Conservation (phyloP, 352 stramenopile species). For the Pythium aphanidermatum region DNA sequence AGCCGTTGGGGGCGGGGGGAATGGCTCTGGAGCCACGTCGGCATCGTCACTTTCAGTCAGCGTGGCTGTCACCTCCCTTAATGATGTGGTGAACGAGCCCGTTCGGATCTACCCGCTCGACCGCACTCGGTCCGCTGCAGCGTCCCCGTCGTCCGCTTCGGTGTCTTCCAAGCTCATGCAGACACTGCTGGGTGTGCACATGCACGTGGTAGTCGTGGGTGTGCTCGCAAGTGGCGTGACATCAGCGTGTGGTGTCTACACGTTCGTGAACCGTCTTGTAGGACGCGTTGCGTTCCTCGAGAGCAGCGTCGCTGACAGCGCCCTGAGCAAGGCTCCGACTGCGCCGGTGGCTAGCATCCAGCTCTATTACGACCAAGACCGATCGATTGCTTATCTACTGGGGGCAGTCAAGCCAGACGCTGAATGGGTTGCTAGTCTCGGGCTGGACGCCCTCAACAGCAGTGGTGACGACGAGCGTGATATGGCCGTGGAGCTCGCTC, state of each 20-base stretch:
- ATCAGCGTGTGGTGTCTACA: slow-evolving; percentile 26
- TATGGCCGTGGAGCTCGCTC: slow-evolving; percentile 12
- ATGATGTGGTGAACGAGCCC: slow-evolving; percentile 22
- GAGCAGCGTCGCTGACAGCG: slow-evolving; percentile 7
- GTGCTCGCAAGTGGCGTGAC: slow-evolving; percentile 34
- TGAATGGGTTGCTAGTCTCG: slow-evolving; percentile 17
- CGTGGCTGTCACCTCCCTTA: neutral
- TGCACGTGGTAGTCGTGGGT: slow-evolving; percentile 40
- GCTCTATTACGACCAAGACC: slow-evolving; percentile 47
- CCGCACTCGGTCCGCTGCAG: slow-evolving; percentile 14
- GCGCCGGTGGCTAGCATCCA: slow-evolving; percentile 34
- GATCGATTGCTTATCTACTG: slow-evolving; percentile 47
- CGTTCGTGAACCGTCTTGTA: slow-evolving; percentile 61
- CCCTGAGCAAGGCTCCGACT: slow-evolving; percentile 1
- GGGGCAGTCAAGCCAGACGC: slow-evolving; percentile 38
- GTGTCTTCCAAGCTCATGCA: slow-evolving; percentile 21
- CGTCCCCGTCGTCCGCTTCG: slow-evolving; percentile 6
- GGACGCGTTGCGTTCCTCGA: slow-evolving; percentile 48
- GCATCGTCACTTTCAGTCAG: slow-evolving; percentile 9
- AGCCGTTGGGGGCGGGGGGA: too few species aligned
- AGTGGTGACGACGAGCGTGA: slow-evolving; percentile 8
- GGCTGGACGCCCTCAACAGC: too few species aligned
- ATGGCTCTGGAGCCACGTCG: neutral
- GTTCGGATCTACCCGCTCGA: slow-evolving; percentile 54
- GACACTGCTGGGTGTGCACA: slow-evolving; percentile 30